These are phyloP conservation scores for Scleroderma bovista DNA, from an alignment of 768 basidiomycete species.

Conservation along the genomic window DNA sequence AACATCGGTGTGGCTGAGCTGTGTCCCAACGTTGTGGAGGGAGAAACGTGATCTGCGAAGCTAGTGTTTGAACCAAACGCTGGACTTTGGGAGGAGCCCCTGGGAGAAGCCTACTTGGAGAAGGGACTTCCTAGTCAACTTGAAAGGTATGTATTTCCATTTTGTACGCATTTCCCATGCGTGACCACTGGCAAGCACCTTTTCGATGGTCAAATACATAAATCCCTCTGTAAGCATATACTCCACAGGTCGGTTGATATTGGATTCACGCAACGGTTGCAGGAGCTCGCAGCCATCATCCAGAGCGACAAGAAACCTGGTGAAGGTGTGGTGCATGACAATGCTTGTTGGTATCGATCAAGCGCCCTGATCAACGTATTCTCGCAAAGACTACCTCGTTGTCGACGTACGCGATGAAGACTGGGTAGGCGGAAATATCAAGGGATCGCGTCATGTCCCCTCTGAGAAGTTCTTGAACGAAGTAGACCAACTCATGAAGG, in stretches of 20 bases:
- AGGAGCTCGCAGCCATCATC: conserved; percentile 70
- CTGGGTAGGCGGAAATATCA: conserved; percentile 74
- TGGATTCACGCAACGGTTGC: conserved; percentile 10
- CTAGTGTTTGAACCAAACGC: too few species aligned
- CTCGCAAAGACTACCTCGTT: conserved; percentile 62
- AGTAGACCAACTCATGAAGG: conserved; percentile 53
- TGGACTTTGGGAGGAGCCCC: too few species aligned
- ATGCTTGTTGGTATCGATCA: not conserved
- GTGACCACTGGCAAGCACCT: not conserved
- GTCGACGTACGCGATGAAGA: conserved; percentile 87
- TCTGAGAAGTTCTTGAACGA: conserved; percentile 51
- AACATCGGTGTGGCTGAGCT: too few species aligned
- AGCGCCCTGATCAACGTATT: not conserved
- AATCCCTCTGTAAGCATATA: conserved; percentile 31
- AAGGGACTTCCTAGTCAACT: too few species aligned
- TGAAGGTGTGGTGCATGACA: conserved; percentile 28
- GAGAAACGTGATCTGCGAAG: too few species aligned
- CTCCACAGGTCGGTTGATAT: not conserved
- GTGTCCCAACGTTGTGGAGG: too few species aligned
- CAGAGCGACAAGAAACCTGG: conserved; percentile 54
- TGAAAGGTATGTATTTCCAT: too few species aligned
- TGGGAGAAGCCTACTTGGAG: too few species aligned
- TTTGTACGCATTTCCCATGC: too few species aligned
- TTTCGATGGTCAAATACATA: conserved; percentile 35
- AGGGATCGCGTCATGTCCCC: conserved; percentile 55